These are phyloP conservation scores for Lactarius tabidus DNA, from an alignment of 768 basidiomycete species.

Conservation along the genomic window DNA sequence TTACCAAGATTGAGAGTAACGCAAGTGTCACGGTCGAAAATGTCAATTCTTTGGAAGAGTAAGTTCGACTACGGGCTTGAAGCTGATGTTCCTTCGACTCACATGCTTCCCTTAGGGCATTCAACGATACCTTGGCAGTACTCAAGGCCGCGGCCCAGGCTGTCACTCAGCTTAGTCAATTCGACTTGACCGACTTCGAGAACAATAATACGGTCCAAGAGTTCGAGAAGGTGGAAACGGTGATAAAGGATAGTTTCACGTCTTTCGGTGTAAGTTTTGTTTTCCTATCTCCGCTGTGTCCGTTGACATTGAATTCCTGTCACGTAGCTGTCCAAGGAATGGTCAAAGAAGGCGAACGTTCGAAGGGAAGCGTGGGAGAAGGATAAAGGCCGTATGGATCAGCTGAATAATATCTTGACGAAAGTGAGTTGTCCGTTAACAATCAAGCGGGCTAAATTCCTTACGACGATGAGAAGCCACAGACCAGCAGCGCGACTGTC, in stretches of 20 bases:
- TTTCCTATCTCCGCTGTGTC: background rate
- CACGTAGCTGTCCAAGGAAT: conserved; percentile 1
- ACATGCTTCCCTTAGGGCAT: conserved; percentile 1
- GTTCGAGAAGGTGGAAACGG: background rate
- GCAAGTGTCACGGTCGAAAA: background rate
- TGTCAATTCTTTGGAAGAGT: conserved; percentile 13
- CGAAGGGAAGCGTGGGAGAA: conserved; percentile 3
- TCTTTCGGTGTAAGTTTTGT: conserved; percentile 2
- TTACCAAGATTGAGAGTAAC: background rate
- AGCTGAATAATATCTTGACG: background rate
- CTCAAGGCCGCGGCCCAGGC: background rate
- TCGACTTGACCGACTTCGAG: background rate
- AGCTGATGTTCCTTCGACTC: background rate
- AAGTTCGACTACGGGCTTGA: background rate
- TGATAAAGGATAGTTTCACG: conserved; percentile 1
- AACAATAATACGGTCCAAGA: background rate
- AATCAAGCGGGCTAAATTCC: background rate
- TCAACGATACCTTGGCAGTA: conserved; percentile 1
- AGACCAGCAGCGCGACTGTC: background rate
- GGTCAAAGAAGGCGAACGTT: background rate
- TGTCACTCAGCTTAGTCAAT: background rate
- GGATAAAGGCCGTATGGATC: conserved; percentile 9
- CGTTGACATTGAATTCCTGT: background rate
- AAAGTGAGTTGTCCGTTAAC: conserved; percentile 1
- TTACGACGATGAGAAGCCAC: conserved; percentile 1